Evolutionary conservation across 352 stramenopile species (phyloP).

Genomic region (Aphanomyces astaci): DNA sequence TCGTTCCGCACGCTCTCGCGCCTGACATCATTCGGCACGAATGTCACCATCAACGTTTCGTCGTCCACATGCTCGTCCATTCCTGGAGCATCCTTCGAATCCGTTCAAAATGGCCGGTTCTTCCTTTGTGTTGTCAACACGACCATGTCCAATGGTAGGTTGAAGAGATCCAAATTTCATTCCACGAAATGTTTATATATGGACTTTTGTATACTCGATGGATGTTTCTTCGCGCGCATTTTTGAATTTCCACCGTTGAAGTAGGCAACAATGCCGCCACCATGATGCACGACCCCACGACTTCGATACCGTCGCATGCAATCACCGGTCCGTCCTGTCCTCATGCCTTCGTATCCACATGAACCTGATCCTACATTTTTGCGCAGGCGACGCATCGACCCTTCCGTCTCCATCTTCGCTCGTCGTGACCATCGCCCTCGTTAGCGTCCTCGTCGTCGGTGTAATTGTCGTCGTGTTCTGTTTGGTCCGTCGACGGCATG

Average conservation of each 20-base stretch:
- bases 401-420: not conserved
- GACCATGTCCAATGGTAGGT: too few relatives aligned
- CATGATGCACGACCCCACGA: not conserved
- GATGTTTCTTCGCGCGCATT: too few relatives aligned
- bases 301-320: not conserved
- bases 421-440: not conserved
- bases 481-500: not conserved
- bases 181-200: too few relatives aligned
- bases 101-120: not conserved
- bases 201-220: too few relatives aligned
- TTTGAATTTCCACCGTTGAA: too few relatives aligned
- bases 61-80: not conserved
- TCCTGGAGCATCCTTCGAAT: not conserved
- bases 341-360: not conserved
- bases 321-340: not conserved
- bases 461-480: not conserved
- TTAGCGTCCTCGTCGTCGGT: not conserved
- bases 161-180: too few relatives aligned
- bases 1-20: not conserved
- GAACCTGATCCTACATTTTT: too few relatives aligned
- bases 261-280: too few relatives aligned
- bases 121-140: conserved; percentile 1
- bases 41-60: not conserved
- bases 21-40: conserved; percentile 1
- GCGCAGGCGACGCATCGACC: not conserved